Conservation (phyloP, 75 land plant species). For the Pinus tabuliformis region DNA sequence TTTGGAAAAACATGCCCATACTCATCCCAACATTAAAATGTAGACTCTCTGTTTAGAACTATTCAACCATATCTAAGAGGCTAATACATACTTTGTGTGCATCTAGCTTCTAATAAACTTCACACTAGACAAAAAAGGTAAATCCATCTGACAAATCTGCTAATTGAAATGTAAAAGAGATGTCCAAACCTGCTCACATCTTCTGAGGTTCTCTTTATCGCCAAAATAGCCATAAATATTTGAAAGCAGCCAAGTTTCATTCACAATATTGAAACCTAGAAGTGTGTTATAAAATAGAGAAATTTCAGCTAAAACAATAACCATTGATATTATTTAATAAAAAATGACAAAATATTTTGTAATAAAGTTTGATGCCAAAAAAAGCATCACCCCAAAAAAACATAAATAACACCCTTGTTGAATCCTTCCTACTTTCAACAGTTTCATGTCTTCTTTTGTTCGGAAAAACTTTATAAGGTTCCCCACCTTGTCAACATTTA, state of each 20-base stretch:
- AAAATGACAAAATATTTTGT: not conserved
- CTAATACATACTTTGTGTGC: not conserved
- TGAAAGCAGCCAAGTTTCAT: not conserved
- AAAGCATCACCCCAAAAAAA: not conserved
- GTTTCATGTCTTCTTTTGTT: conserved; percentile 90
- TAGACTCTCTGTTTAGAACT: not conserved
- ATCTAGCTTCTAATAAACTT: not conserved
- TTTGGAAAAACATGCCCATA: not conserved
- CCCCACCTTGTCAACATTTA: conserved; percentile 89
- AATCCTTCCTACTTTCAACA: conserved; percentile 60
- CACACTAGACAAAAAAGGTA: not conserved
- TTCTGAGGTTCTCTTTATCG: conserved; percentile 69
- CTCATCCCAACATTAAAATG: not conserved
- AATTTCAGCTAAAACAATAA: not conserved
- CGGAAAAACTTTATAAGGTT: conserved; percentile 91
- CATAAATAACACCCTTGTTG: not conserved
- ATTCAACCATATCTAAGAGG: not conserved
- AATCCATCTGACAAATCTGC: not conserved
- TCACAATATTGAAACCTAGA: not conserved
- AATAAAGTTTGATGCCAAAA: not conserved
- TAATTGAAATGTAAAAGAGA: not conserved
- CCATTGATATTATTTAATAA: not conserved
- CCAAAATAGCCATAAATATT: conserved; percentile 64
- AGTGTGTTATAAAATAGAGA: not conserved
- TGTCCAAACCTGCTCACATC: conserved; percentile 80